phyloP scores from a whole-genome alignment of 2,329 filamentous ascomycete species.

The Amylocarpus encephaloides region DNA sequence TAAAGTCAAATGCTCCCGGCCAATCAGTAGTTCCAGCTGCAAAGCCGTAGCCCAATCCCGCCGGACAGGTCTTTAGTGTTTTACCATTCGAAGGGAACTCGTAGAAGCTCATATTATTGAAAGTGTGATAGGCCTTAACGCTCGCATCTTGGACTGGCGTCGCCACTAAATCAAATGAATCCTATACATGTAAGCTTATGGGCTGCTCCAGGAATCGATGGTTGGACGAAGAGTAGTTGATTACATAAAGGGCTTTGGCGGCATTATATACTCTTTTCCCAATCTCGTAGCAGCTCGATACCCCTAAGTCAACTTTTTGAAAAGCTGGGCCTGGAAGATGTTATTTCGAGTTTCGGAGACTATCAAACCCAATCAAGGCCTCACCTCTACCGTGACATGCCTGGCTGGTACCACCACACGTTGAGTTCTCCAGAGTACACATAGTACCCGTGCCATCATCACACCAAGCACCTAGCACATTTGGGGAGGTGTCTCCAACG shows the following conservation, averaged over 20 bases:
- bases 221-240: conserved; percentile 4
- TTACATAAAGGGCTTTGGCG: conserved; percentile 50
- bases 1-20: conserved; percentile 86
- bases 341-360: neutral
- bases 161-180: conserved; percentile 24
- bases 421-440: conserved; percentile 75
- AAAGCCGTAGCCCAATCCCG: conserved; percentile 84
- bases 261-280: conserved; percentile 61
- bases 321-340: conserved; percentile 52
- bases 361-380: neutral
- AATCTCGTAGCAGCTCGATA: conserved; percentile 70
- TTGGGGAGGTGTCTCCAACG: conserved; percentile 85
- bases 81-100: conserved; percentile 68
- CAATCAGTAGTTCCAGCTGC: conserved; percentile 88
- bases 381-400: conserved; percentile 60
- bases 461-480: conserved; percentile 79
- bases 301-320: conserved; percentile 60
- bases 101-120: conserved; percentile 74
- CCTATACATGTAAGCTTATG: conserved; percentile 7
- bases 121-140: conserved; percentile 79
- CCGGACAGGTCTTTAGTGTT: conserved; percentile 68
- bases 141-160: conserved; percentile 51
- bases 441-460: conserved; percentile 71
- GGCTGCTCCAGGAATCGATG: neutral
- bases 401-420: conserved; percentile 63